Evolutionary conservation across 2,329 filamentous ascomycete species (phyloP), one percentile per base, ranked within the genome.

Genomic region (Penicillium digitatum): DNA sequence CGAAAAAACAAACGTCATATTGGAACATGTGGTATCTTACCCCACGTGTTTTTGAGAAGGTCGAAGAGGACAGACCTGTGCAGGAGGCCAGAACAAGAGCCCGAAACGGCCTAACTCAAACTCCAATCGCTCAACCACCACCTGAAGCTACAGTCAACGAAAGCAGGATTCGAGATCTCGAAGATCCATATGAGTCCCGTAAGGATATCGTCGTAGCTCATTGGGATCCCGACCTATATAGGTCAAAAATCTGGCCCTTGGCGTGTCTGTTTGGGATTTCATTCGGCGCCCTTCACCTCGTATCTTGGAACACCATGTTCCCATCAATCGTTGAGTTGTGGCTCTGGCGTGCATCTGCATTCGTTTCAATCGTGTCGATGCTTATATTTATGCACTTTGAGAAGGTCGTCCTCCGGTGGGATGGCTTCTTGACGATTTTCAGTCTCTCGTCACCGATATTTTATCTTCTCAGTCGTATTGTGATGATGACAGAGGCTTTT

Each of bases 321-420:
- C 43, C 43, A 20, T 34, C 29, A 8, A 9, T 20, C 16, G 29
- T 45, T 34, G n/a, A 32, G 26, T 10, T 45, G 27, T 32, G 26
- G 43, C 43, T 45, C 20, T 45, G 27, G 26, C 43, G 26, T 31
- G 43, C 22, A 20, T 45, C 43, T 5, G 24, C 43, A 12, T 39
- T 45, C 34, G n/a, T 45, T 22, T 45, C 26, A 8, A 45, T 45
- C 18, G 24, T 45, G 27, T 34, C 26, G 3, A 32, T 45, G 26
- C n/a, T 45, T 22, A 52, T 39, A 37, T 52, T 52, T 27, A 52
- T 52, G 40, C 49, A 46, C 32, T 39, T 39, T 40, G 42, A 52
- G 11, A 52, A 38, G 20, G 32, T 52, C 12, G 22, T 52, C 34
- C 18, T 52, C 22, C 40, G 49, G 2, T 52, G 40, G 42, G 24